Evolutionary conservation across 2,329 filamentous ascomycete species (phyloP), one percentile per base, ranked within the genome.

Genomic region (Xylariaceae sp.): DNA sequence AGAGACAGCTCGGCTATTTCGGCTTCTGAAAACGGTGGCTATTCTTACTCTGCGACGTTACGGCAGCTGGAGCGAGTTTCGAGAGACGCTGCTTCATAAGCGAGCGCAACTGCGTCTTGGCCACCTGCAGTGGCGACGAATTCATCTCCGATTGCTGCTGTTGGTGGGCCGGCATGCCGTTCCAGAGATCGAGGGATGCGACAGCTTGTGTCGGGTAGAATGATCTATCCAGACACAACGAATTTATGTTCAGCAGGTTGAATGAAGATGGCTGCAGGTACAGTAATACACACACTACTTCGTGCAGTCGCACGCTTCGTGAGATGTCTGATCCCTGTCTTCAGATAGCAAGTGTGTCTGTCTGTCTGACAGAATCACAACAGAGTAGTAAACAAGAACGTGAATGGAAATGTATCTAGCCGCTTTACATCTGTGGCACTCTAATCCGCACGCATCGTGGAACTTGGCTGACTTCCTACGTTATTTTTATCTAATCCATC

Each of bases 21-120:
- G 11, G 37, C 37, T 42, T 42, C 9, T 18, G 9, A 17, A 35
- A 42, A 42, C 7, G 55, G 58, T 34, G 54, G 53, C 58, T 63
- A 35, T 44, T 68, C 85, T 73, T 78, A 92, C 92, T 94, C 78
- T 96, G 92, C 49, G 75, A 72, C 57, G 75, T 72, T 57, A 91
- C 78, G 11, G 83, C 80, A 23, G 89, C 83, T n/a, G 81, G 75
- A 1, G 85, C 74, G 52, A 96, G 71, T 6, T 72, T 74, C 17
- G 82, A 80, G 17, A 96, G 80, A 37, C 80, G 80, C 64, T 82
- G 77, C 71, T 88, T 92, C 76, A 96, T 88, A 56, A 82, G 75
- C 63, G 79, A 80, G 59, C 92, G 83, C 62, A 96, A 78, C 67
- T 90, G 87, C 71, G 88, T 87, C 77, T 96, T 96, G 50, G 88